Base-by-base conservation (phyloP, 768 basidiomycete species). In the Kwoniella heveanensis region DNA sequence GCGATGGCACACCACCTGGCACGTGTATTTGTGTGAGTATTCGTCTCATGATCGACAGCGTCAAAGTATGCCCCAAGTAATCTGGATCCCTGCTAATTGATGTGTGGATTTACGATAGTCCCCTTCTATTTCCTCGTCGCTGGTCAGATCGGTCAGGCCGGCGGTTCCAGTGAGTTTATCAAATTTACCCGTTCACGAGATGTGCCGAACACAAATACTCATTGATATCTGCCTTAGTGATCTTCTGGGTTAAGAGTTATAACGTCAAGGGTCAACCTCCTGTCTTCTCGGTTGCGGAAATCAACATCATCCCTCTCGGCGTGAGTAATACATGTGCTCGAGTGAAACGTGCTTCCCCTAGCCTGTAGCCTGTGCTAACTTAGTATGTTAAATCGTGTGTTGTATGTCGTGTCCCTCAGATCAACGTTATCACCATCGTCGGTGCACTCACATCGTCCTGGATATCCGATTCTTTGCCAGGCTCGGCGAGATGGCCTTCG, bases 1-100 rank as follows among this genome's bases (percentile, higher is more conserved):
- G 30, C 44, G 69, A 25, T 73, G 72, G 72, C 72, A 73, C 56
- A 55, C 39, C 48, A 73, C 69, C 10, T 73, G 69, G 72, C 69
- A 73, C 55, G 69, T 70, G 5, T 73, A 56, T n/a, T 55, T 68
- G 1, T 73, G 71, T 73, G 32, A 54, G 71, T 61, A 21, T 9
- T 24, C 27, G 22, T 8, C 21, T 5, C n/a, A n/a, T n/a, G n/a
- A n/a, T n/a, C n/a, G n/a, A n/a, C n/a, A n/a, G n/a, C n/a, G n/a
- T n/a, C n/a, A n/a, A n/a, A n/a, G n/a, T n/a, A n/a, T n/a, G n/a
- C n/a, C n/a, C n/a, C n/a, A n/a, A n/a, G n/a, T n/a, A n/a, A n/a
- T n/a, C n/a, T n/a, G n/a, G n/a, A n/a, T n/a, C n/a, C n/a, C n/a
- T n/a, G n/a, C n/a, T n/a, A n/a, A n/a, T n/a, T n/a, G n/a, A n/a